These are phyloP conservation scores for Terana coerulea DNA, from an alignment of 768 basidiomycete species.

Conservation along the genomic window DNA sequence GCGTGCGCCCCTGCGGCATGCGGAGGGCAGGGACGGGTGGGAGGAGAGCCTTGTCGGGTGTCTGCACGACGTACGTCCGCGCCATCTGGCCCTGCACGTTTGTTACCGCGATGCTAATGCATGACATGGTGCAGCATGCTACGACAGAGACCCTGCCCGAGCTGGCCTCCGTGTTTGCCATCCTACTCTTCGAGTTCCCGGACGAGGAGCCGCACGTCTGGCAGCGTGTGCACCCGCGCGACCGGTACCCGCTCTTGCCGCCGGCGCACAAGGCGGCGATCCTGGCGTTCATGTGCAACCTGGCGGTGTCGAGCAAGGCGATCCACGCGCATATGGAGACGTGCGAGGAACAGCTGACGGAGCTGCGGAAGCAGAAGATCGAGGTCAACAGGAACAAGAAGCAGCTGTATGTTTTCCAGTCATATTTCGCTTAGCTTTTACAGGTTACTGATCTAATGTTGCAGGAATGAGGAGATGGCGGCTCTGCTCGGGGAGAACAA, in stretches of 20 bases:
- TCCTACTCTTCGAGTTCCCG: conserved; percentile 41
- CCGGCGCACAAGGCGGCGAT: conserved; percentile 81
- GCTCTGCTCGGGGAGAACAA: conserved; percentile 51
- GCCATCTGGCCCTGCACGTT: no score
- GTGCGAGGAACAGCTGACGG: conserved; percentile 86
- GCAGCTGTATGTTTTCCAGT: conserved; percentile 65
- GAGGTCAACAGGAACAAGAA: conserved; percentile 91
- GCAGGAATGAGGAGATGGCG: conserved; percentile 72
- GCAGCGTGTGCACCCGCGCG: no score
- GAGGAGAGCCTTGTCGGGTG: conserved; percentile 88
- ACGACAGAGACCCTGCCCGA: conserved; percentile 70
- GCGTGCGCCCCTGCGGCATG: conserved; percentile 64
- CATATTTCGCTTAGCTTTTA: conserved; percentile 8
- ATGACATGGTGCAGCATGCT: conserved; percentile 66
- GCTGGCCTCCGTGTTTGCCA: conserved; percentile 42
- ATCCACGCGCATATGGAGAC: conserved; percentile 88
- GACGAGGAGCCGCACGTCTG: no score
- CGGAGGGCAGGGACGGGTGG: conserved; percentile 83
- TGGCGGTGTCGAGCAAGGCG: conserved; percentile 86
- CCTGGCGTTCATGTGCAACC: conserved; percentile 82
- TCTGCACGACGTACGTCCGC: conserved; percentile 83
- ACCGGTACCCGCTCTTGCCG: conserved; percentile 72
- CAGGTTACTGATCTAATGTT: neutral
- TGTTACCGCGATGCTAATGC: conserved; percentile 5
- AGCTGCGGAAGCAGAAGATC: conserved; percentile 91